A percentile compares a stretch with the other conserved stretches of the same genome.
These are phyloP conservation scores for Botryotinia convoluta DNA, from an alignment of 2,329 filamentous ascomycete genomes.

Conservation along the genomic window DNA sequence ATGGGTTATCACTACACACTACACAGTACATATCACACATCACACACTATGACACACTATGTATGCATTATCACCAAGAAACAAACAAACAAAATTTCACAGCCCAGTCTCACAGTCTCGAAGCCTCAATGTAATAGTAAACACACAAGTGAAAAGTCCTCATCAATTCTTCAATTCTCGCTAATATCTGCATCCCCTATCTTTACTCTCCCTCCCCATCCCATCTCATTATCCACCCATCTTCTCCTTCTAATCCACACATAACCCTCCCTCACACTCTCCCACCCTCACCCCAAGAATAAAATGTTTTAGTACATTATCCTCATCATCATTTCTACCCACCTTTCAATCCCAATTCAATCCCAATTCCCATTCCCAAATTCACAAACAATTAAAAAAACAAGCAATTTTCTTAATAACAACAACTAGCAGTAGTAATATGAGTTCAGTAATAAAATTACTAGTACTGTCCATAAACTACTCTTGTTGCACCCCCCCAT, in stretches of 20 bases:
- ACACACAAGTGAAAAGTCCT: neutral
- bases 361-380: neutral
- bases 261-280: no score
- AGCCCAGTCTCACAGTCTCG: neutral
- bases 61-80: neutral
- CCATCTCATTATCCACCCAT: neutral
- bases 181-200: neutral
- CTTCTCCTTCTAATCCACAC: neutral
- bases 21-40: neutral
- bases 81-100: neutral
- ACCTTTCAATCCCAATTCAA: neutral
- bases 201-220: neutral
- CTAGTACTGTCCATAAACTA: neutral
- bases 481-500: neutral
- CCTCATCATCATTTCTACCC: neutral
- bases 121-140: neutral
- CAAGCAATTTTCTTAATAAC: neutral
- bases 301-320: constrained; percentile 8
- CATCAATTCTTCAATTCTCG: neutral
- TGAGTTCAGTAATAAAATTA: neutral
- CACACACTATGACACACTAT: no score
- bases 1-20: no score
- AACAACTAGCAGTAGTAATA: neutral
- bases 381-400: neutral
- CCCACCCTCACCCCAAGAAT: neutral